These are phyloP conservation scores for Trichosporon ovoides DNA, from an alignment of 1,284 basidiomycete genomes.

Conservation along the genomic window DNA sequence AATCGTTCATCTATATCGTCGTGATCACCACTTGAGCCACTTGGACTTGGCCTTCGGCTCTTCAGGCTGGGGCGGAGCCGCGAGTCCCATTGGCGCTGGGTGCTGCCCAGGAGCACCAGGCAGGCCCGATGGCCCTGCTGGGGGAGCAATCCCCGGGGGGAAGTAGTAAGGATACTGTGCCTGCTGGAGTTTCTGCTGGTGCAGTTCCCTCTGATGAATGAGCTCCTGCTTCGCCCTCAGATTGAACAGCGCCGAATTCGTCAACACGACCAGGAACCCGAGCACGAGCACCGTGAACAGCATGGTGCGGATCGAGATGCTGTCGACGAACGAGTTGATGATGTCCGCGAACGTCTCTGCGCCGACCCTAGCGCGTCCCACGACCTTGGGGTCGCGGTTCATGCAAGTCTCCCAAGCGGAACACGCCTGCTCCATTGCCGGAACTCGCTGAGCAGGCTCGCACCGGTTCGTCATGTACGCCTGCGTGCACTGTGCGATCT, in stretches of 20 bases:
- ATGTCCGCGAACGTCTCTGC: slow-evolving; percentile 95
- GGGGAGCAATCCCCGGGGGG: not conserved
- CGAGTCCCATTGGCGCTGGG: not conserved
- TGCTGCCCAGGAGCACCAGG: too few species aligned
- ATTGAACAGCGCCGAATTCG: slow-evolving; percentile 68
- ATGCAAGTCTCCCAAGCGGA: slow-evolving; percentile 88
- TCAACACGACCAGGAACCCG: slow-evolving; percentile 71
- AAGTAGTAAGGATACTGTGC: not conserved
- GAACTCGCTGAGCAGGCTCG: slow-evolving; percentile 59
- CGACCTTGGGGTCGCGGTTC: slow-evolving; percentile 82
- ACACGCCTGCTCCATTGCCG: slow-evolving; percentile 78
- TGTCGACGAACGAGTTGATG: slow-evolving; percentile 92
- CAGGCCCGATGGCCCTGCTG: not conserved
- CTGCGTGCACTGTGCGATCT: slow-evolving; percentile 75
- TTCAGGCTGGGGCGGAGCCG: not conserved
- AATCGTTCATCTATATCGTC: not conserved
- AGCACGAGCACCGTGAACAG: slow-evolving; percentile 77
- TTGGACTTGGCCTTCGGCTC: not conserved
- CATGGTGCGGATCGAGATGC: slow-evolving; percentile 94
- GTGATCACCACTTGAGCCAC: not conserved
- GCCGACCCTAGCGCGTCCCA: slow-evolving; percentile 81
- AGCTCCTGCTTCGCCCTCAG: slow-evolving; percentile 43
- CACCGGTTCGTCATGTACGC: slow-evolving; percentile 80
- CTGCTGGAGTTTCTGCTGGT: not conserved
- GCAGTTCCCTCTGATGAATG: slow-evolving; percentile 9